phyloP scores from a whole-genome alignment of 495 filamentous ascomycete species.

The Lasiosphaeria hispida region DNA sequence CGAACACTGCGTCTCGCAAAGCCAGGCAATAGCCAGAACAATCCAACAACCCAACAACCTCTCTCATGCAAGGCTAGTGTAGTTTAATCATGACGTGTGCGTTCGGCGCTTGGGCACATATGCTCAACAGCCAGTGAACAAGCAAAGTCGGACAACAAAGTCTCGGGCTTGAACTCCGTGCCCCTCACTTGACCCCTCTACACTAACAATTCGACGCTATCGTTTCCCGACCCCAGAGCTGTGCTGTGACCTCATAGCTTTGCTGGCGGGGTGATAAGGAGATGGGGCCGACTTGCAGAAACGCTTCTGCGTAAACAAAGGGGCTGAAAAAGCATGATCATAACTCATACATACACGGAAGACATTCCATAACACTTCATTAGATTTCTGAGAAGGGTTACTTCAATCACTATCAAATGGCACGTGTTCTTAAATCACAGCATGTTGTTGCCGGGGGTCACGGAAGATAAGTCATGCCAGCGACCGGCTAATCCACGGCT shows the following conservation, averaged over 20 bases:
- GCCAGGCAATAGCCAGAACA: too few species aligned
- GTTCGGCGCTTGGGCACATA: conserved; percentile 18
- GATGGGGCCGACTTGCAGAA: neutral
- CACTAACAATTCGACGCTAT: neutral
- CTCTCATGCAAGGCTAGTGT: neutral
- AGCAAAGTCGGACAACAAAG: neutral
- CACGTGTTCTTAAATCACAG: too few species aligned
- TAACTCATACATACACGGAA: too few species aligned
- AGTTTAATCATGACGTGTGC: conserved; percentile 19
- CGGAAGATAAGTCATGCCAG: too few species aligned
- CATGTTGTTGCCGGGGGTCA: too few species aligned
- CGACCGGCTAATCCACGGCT: too few species aligned
- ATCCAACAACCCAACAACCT: neutral
- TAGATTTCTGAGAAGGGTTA: too few species aligned
- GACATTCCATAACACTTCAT: too few species aligned
- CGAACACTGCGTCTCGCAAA: too few species aligned
- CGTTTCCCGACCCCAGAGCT: neutral
- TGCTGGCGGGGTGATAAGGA: neutral
- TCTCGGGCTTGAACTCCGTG: conserved; percentile 1
- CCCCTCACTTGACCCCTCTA: conserved; percentile 7
- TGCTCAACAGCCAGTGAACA: conserved; percentile 5
- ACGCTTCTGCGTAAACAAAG: too few species aligned
- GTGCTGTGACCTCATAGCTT: conserved; percentile 13
- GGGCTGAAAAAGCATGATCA: too few species aligned
- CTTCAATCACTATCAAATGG: too few species aligned